Percentiles rank a stretch among this genome's conserved stretches.
These are phyloP conservation scores for Laguncularia racemosa DNA, from an alignment of 345 rosid genomes.

Conservation along the genomic window DNA sequence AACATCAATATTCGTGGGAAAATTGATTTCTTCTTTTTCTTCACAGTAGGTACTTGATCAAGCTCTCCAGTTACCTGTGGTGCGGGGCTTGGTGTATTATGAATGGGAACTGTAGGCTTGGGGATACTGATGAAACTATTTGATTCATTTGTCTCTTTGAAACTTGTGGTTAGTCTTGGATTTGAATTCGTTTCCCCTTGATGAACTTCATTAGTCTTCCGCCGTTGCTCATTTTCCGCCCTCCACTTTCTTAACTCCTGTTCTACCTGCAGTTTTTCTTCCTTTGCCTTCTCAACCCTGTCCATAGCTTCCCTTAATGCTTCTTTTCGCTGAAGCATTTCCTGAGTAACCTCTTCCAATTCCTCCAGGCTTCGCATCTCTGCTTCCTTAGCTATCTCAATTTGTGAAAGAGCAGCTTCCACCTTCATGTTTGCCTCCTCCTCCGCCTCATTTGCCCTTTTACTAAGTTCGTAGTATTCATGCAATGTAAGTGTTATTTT, in stretches of 20 bases:
- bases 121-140: conserved; percentile 14
- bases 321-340: conserved; percentile 49
- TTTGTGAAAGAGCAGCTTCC: conserved; percentile 59
- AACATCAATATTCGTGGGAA: conserved; percentile 76
- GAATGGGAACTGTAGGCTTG: conserved; percentile 8
- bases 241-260: conserved; percentile 90
- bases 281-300: conserved; percentile 87
- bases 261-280: conserved; percentile 73
- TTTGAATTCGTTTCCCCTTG: conserved; percentile 18
- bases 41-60: conserved; percentile 24
- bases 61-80: too few relatives aligned
- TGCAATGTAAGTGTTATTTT: conserved; percentile 69
- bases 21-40: conserved; percentile 69
- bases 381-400: conserved; percentile 65
- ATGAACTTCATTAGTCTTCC: conserved; percentile 39
- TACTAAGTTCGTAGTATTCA: conserved; percentile 89
- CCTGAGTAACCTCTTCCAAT: conserved; percentile 58
- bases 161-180: conserved; percentile 19
- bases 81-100: conserved; percentile 22
- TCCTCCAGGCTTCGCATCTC: conserved; percentile 46
- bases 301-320: conserved; percentile 39
- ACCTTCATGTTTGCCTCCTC: conserved; percentile 68
- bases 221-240: conserved; percentile 59
- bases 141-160: conserved; percentile 33
- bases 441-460: conserved; percentile 68